Percentiles rank a stretch among this genome's conserved stretches.
phyloP scores from a whole-genome alignment of 257 asterid genomes.

The Scutellaria minor region DNA sequence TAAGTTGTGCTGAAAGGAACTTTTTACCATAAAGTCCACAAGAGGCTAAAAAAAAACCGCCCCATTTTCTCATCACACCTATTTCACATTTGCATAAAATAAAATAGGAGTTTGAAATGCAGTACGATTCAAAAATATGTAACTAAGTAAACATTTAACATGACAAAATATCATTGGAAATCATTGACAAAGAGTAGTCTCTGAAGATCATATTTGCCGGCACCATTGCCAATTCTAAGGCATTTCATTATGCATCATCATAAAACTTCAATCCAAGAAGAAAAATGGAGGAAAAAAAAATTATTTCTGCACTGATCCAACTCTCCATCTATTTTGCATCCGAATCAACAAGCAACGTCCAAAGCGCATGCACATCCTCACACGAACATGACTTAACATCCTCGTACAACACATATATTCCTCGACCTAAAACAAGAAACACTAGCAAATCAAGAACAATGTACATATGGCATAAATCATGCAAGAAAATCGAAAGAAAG shows the following conservation, averaged over 20 bases:
- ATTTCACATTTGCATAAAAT: no score
- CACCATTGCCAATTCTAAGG: neutral
- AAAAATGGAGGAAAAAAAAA: no score
- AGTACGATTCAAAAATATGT: no score
- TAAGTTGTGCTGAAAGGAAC: no score
- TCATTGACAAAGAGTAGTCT: neutral
- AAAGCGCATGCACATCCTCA: constrained; percentile 76
- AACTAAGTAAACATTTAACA: neutral
- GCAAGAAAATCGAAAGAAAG: neutral
- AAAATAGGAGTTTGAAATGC: no score
- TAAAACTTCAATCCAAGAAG: neutral
- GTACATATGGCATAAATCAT: no score
- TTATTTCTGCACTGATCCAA: neutral
- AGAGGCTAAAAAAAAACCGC: no score
- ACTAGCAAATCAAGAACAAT: neutral
- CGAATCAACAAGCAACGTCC: constrained; percentile 63
- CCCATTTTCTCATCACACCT: no score
- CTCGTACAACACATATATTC: constrained; percentile 56
- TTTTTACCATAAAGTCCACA: no score
- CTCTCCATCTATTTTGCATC: constrained; percentile 25
- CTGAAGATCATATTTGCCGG: neutral
- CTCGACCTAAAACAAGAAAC: constrained; percentile 47
- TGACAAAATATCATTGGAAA: constrained; percentile 9
- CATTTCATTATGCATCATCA: neutral
- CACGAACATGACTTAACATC: constrained; percentile 74